Percentiles rank a stretch among this genome's conserved stretches.
These are phyloP conservation scores for Wickerhamomyces ciferrii DNA, from an alignment of 805 yeast species.

Conservation along the genomic window DNA sequence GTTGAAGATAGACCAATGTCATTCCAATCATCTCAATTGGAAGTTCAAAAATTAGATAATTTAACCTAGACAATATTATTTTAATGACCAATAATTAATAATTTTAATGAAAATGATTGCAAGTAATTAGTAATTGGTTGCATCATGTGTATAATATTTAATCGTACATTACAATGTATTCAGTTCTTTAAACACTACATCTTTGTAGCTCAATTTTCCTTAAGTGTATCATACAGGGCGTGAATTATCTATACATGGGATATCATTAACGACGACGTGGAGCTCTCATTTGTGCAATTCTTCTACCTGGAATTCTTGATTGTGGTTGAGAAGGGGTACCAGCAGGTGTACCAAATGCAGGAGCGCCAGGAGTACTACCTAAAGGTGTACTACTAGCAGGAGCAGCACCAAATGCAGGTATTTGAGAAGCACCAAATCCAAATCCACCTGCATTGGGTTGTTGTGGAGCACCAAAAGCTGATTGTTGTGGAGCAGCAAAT, in stretches of 20 bases:
- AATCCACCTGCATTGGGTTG: not conserved
- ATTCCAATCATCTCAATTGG: not conserved
- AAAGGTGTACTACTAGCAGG: not conserved
- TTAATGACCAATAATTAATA: not conserved
- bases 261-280: conserved; percentile 18
- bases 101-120: not conserved
- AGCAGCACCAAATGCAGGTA: conserved; percentile 7
- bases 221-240: not conserved
- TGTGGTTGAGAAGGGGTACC: conserved; percentile 1
- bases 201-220: too few species aligned
- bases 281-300: conserved; percentile 22
- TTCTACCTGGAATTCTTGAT: conserved; percentile 18
- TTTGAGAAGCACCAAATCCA: conserved; percentile 9
- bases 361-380: conserved; percentile 3
- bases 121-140: not conserved
- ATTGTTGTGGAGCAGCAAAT: not conserved
- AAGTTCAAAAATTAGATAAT: not conserved
- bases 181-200: too few species aligned
- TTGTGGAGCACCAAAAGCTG: not conserved
- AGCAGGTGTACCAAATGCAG: conserved; percentile 5
- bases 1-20: not conserved
- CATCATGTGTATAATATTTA: not conserved
- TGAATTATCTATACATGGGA: not conserved
- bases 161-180: not conserved
- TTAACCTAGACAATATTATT: not conserved